Base-by-base conservation (phyloP, 768 basidiomycete species). In the Phylloporus scabripes region DNA sequence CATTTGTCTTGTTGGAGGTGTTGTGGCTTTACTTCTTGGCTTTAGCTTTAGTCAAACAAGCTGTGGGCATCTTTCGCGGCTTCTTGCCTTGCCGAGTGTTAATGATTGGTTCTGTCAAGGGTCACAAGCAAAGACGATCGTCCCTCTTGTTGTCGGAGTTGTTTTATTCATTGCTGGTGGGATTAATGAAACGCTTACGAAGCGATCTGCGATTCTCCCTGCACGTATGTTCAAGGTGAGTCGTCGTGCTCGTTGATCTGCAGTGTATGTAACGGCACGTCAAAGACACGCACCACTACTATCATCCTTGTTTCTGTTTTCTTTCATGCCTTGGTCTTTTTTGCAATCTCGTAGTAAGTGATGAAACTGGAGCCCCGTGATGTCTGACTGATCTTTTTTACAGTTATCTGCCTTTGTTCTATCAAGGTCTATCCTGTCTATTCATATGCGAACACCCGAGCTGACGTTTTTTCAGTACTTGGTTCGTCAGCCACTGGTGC, bases 381-480 rank as follows among this genome's bases (percentile, higher is more conserved):
- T 11, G 1, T 15, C 20, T 17, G 15, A 34, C 55, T 55, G 21
- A n/a, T 54, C 21, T 32, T 17, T 9, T 7, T 41, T 11, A 4
- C 29, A 65, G 64, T 59, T 89, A 89, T 57, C 73, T 91, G 7
- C 87, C 88, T 1, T 61, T 90, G 2, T 92, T 85, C 61, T 92
- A 76, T 66, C 88, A 92, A 70, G 62, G 63, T 65, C 8, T 12
- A 45, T 26, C 15, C n/a, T 24, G 7, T 14, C 3, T 3, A 14
- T 11, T 21, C 6, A 3, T 41, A 7, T 21, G 12, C 6, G 20
- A 23, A 7, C 7, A n/a, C 11, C 7, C 29, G 9, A 45, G 17
- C 53, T 60, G 46, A 65, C 39, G 18, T 12, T 21, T 17, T 18
- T 17, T 9, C 28, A 64, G 78, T 84, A 2, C 75, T 89, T 11